Evolutionary conservation across 768 basidiomycete species (phyloP), one percentile per base, ranked within the genome.

Genomic region (Dioszegia crocea): DNA sequence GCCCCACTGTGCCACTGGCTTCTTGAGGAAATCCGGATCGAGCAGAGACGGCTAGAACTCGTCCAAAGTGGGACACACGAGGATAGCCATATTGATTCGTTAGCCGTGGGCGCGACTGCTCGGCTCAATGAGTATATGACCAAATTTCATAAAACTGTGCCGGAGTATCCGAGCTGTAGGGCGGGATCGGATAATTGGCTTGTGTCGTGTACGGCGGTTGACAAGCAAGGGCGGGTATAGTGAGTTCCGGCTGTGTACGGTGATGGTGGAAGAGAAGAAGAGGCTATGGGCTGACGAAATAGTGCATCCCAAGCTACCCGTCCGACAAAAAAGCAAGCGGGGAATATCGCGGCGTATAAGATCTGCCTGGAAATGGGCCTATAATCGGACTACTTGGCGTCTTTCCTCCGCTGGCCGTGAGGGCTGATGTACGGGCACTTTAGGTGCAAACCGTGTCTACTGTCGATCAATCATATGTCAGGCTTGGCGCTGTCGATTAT

Each of bases 341-440:
- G 44, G 41, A 62, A 64, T 5, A 52, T 66, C 23, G 67, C 71
- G 17, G 71, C 71, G 6, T 69, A 60, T 43, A 67, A 73, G 24
- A 46, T 73, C 19, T 61, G 60, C 39, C 12, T 36, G 40, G 46
- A 68, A 43, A 44, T 71, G 33, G 57, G 52, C 14, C 47, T 46
- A 6, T 50, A 21, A n/a, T 14, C 33, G n/a, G n/a, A n/a, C n/a
- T n/a, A n/a, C n/a, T n/a, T n/a, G n/a, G n/a, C n/a, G n/a, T n/a
- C n/a, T n/a, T n/a, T n/a, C n/a, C n/a, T n/a, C n/a, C n/a, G n/a
- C n/a, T n/a, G n/a, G n/a, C n/a, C n/a, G n/a, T n/a, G n/a, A n/a
- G n/a, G n/a, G n/a, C n/a, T n/a, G n/a, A n/a, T n/a, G n/a, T n/a
- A n/a, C n/a, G n/a, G n/a, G n/a, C n/a, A n/a, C n/a, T n/a, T n/a